Percentiles rank a stretch among this genome's conserved stretches.
phyloP scores from a whole-genome alignment of 768 basidiomycete species.

The Brasilioporus rufonigricans region DNA sequence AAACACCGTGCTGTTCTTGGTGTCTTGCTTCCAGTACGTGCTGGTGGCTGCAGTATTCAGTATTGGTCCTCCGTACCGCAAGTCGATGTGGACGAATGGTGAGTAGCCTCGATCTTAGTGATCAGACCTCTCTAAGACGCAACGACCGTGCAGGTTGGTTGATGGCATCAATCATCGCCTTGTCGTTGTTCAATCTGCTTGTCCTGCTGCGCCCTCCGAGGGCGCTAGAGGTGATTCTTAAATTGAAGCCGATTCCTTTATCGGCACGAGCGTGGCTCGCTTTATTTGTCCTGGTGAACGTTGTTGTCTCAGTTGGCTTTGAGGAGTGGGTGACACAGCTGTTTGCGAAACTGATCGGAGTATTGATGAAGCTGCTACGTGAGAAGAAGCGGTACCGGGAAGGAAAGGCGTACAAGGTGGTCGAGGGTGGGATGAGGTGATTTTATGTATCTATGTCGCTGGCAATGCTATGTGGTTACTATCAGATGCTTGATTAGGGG shows the following conservation, averaged over 20 bases:
- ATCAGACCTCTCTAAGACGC: neutral
- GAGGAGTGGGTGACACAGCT: constrained; percentile 72
- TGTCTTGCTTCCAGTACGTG: constrained; percentile 99
- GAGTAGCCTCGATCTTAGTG: constrained; percentile 22
- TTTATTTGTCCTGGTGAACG: constrained; percentile 64
- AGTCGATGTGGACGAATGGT: constrained; percentile 96
- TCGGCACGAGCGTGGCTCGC: constrained; percentile 71
- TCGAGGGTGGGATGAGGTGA: constrained; percentile 68
- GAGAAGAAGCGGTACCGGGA: constrained; percentile 49
- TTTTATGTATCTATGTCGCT: neutral
- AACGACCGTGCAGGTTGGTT: constrained; percentile 58
- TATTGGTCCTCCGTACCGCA: constrained; percentile 95
- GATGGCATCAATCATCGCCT: constrained; percentile 67
- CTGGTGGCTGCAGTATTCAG: constrained; percentile 96
- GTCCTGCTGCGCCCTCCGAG: constrained; percentile 73
- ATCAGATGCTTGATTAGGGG: neutral
- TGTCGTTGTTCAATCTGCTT: constrained; percentile 72
- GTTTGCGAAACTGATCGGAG: constrained; percentile 55
- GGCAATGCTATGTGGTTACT: neutral
- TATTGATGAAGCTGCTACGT: constrained; percentile 39
- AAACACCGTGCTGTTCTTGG: constrained; percentile 86
- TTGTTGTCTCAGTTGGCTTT: constrained; percentile 65
- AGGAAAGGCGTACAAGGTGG: constrained; percentile 81
- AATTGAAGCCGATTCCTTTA: constrained; percentile 72
- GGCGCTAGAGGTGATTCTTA: constrained; percentile 58